Evolutionary conservation across 441 rosid species (phyloP).

Genomic region (Pelargonium myrrhifolium): DNA sequence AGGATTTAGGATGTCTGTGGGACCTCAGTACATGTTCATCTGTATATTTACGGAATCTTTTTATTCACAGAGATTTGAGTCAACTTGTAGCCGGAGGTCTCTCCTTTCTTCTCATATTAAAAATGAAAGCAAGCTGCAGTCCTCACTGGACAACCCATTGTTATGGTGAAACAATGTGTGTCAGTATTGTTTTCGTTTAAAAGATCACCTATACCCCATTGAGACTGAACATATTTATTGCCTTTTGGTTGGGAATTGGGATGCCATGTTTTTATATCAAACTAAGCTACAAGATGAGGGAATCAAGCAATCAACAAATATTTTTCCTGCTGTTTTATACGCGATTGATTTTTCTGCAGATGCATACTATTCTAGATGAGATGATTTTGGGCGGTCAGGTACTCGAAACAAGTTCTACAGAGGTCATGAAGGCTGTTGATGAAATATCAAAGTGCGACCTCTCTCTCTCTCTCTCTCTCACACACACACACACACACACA

Average conservation of each 20-base stretch:
- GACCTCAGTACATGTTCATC: background rate
- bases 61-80: background rate
- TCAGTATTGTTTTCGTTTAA: background rate
- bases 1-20: background rate
- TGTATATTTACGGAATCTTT: background rate
- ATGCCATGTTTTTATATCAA: background rate
- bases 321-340: background rate
- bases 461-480: conserved; percentile 18
- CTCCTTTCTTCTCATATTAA: background rate
- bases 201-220: background rate
- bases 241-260: background rate
- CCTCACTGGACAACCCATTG: no score
- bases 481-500: background rate
- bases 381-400: conserved; percentile 93
- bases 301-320: background rate
- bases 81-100: background rate
- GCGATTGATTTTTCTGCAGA: conserved; percentile 33
- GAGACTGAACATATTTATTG: background rate
- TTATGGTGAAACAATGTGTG: no score
- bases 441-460: conserved; percentile 67
- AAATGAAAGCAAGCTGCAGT: background rate
- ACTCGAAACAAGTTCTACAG: conserved; percentile 78
- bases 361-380: conserved; percentile 78
- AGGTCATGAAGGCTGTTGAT: conserved; percentile 73
- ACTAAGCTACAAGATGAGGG: no score